phyloP scores from a whole-genome alignment of 2,329 filamentous ascomycete genomes.

The Plectosphaerella cucumerina region DNA sequence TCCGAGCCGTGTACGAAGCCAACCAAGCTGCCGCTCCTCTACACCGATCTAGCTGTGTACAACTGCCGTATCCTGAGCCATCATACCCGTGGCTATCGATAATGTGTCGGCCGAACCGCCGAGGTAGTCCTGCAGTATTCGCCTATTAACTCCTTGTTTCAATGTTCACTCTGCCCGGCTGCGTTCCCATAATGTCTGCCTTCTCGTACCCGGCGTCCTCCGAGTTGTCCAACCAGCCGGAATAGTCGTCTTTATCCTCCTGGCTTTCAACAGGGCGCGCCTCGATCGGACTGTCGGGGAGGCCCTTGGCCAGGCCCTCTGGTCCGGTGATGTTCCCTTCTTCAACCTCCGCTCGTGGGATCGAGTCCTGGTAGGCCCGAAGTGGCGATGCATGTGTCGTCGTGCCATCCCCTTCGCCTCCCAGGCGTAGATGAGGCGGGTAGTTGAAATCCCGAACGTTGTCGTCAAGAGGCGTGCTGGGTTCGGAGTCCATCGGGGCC shows the following conservation, averaged over 20 bases:
- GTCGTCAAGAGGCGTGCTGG: conserved; percentile 44
- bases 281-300: conserved; percentile 12
- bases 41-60: no score
- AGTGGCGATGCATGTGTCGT: not conserved
- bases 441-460: conserved; percentile 4
- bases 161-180: no score
- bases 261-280: conserved; percentile 12
- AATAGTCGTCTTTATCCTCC: conserved; percentile 29
- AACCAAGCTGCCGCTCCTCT: no score
- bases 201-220: conserved; percentile 6
- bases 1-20: no score
- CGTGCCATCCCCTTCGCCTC: conserved; percentile 1
- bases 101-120: no score
- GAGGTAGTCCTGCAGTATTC: no score
- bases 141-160: no score
- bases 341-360: not conserved
- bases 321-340: not conserved
- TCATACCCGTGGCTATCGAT: no score
- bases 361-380: not conserved
- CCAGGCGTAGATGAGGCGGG: conserved; percentile 4
- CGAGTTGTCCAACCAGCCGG: conserved; percentile 29
- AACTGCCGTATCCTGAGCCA: no score
- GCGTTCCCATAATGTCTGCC: no score
- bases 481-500: conserved; percentile 60
- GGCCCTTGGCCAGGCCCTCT: not conserved